Evolutionary conservation across 495 filamentous ascomycete species (phyloP).

Genomic region (Amphirosellinia nigrospora): DNA sequence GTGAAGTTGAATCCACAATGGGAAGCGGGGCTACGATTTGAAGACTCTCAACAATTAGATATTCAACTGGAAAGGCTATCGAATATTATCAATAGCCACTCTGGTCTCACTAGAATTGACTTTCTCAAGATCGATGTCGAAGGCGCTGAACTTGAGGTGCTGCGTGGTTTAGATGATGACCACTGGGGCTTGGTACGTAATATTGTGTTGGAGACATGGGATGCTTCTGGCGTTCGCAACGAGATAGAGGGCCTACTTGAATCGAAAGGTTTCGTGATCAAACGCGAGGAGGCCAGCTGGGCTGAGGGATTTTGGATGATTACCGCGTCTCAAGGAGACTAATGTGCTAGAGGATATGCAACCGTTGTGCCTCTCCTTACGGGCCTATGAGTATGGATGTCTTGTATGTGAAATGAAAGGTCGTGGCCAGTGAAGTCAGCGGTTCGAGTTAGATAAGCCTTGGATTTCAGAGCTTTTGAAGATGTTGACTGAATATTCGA

Average conservation of each 20-base stretch:
- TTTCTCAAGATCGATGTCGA: constrained; percentile 33
- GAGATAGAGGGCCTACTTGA: constrained; percentile 27
- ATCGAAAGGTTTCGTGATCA: constrained; percentile 19
- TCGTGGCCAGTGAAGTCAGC: not conserved
- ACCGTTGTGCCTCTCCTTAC: not conserved
- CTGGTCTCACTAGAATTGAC: constrained; percentile 25
- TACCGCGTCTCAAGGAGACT: not conserved
- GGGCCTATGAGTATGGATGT: not conserved
- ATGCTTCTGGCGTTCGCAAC: constrained; percentile 21
- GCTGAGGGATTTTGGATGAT: constrained; percentile 7
- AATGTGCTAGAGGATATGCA: not conserved
- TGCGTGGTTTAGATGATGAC: constrained; percentile 29
- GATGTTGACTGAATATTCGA: not conserved
- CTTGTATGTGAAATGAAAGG: not conserved
- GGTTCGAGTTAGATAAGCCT: not conserved
- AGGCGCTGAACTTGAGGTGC: constrained; percentile 30
- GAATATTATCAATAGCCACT: constrained; percentile 23
- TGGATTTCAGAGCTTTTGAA: not conserved
- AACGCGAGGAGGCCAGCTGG: constrained; percentile 11
- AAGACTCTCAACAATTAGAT: not conserved
- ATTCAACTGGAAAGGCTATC: constrained; percentile 21
- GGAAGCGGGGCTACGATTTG: not conserved
- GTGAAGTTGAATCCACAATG: not conserved
- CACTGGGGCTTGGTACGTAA: constrained; percentile 30
- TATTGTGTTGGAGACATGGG: constrained; percentile 29